A percentile compares a stretch with the other conserved stretches of the same genome.
These are phyloP conservation scores for Orbilia blumenaviensis DNA, from an alignment of 2,329 filamentous ascomycete genomes.

Conservation along the genomic window DNA sequence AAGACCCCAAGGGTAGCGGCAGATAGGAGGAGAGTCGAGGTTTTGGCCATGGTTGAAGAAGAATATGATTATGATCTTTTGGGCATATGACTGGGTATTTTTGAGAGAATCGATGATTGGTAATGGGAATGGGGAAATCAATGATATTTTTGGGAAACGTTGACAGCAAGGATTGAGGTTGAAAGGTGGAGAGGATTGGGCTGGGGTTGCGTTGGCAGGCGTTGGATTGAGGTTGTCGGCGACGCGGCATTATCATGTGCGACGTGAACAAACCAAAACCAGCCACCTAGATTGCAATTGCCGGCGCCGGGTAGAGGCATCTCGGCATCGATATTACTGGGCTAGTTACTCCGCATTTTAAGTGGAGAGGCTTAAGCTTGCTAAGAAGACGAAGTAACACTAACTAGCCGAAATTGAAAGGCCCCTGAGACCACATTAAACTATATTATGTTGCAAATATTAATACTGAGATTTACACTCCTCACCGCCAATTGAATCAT, in stretches of 20 bases:
- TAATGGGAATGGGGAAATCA: background rate
- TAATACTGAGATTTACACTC: too few species aligned
- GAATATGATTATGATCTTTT: too few species aligned
- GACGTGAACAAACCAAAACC: background rate
- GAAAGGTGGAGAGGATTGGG: background rate
- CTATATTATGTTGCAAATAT: too few species aligned
- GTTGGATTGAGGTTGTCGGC: slow-evolving; percentile 6
- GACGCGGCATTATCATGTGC: slow-evolving; percentile 11
- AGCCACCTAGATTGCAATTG: too few species aligned
- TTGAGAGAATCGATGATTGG: background rate
- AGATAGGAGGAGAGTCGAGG: slow-evolving; percentile 31
- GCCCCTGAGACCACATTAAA: too few species aligned
- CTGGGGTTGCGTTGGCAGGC: background rate
- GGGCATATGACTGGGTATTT: background rate
- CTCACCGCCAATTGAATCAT: too few species aligned
- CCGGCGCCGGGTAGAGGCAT: background rate
- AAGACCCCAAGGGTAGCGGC: slow-evolving; percentile 23
- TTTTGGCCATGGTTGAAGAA: slow-evolving; percentile 22
- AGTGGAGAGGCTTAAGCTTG: background rate
- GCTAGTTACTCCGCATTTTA: background rate
- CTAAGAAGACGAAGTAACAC: too few species aligned
- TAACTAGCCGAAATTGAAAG: too few species aligned
- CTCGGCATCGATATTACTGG: background rate
- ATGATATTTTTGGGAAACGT: background rate
- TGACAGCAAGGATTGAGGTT: too few species aligned